Evolutionary conservation across 169 alveolate genomes (phyloP).

Genomic region (Plasmodium reichenowi): DNA sequence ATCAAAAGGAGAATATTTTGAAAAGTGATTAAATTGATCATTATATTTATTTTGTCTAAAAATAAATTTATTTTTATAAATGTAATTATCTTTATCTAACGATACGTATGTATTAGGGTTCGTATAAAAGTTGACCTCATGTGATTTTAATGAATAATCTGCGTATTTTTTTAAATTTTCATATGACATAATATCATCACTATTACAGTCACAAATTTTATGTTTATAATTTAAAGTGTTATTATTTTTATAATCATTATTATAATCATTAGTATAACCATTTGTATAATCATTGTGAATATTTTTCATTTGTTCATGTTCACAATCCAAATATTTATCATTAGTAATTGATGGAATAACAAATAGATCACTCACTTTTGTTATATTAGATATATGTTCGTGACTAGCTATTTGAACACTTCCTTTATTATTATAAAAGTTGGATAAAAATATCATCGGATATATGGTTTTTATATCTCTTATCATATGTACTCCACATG

Average conservation of each 20-base stretch:
- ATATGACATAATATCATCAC: neutral
- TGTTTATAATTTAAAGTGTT: neutral
- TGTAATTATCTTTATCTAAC: slow-evolving; percentile 52
- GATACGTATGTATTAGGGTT: slow-evolving; percentile 34
- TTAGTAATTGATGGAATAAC: neutral
- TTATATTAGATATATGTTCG: slow-evolving; percentile 20
- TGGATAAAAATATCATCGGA: slow-evolving; percentile 45
- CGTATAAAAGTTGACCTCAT: slow-evolving; percentile 37
- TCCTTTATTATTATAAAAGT: slow-evolving; percentile 51
- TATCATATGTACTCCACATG: slow-evolving; percentile 33
- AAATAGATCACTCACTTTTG: slow-evolving; percentile 20
- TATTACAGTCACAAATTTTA: neutral
- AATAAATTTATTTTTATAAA: slow-evolving; percentile 26
- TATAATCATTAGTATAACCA: neutral
- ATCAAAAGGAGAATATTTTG: slow-evolving; percentile 38
- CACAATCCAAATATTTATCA: too few relatives aligned
- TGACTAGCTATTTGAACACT: slow-evolving; percentile 49
- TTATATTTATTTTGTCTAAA: slow-evolving; percentile 5
- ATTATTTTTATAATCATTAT: neutral
- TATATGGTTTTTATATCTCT: slow-evolving; percentile 50
- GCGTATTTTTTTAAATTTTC: slow-evolving; percentile 41
- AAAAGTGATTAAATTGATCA: slow-evolving; percentile 13
- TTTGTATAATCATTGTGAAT: neutral
- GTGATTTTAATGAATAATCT: slow-evolving; percentile 1
- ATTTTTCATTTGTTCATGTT: neutral